A percentile compares a stretch with the other conserved stretches of the same genome.
Conservation (phyloP, 305 asterid genomes). For the Lippia alba region DNA sequence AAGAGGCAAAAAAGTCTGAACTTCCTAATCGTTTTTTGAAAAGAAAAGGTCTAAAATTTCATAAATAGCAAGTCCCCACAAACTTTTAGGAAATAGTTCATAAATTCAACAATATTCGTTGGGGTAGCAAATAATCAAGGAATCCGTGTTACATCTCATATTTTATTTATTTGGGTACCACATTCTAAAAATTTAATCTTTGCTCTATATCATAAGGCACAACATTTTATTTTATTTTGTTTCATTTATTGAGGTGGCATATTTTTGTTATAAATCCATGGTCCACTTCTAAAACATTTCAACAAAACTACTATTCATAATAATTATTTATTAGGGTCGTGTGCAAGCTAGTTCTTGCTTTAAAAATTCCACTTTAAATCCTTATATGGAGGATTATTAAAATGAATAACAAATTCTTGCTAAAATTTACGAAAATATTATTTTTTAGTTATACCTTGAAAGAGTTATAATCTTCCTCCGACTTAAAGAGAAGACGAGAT, state of each 20-base stretch:
- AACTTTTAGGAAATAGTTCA: conserved; percentile 19
- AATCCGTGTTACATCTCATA: conserved; percentile 31
- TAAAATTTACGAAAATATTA: too few relatives aligned
- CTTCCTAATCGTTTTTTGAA: conserved; percentile 4
- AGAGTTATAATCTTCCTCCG: too few relatives aligned
- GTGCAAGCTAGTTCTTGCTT: too few relatives aligned
- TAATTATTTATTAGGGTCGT: too few relatives aligned
- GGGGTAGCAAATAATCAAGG: conserved; percentile 34
- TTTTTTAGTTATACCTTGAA: too few relatives aligned
- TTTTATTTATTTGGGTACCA: neutral
- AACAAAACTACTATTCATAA: too few relatives aligned
- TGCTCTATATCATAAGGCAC: conserved; percentile 5
- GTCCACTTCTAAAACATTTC: conserved; percentile 1
- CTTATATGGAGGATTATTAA: too few relatives aligned
- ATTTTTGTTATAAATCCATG: neutral
- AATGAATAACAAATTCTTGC: too few relatives aligned
- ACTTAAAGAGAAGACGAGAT: too few relatives aligned
- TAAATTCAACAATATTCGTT: conserved; percentile 8
- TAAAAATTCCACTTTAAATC: too few relatives aligned
- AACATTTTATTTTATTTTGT: neutral
- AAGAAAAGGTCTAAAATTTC: conserved; percentile 30
- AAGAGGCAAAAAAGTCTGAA: conserved; percentile 29
- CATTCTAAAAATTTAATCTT: conserved; percentile 2
- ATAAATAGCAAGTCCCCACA: conserved; percentile 33
- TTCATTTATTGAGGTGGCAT: neutral